These are phyloP conservation scores for Hymenoscyphus scutula DNA, from an alignment of 2,329 filamentous ascomycete genomes.

Conservation along the genomic window DNA sequence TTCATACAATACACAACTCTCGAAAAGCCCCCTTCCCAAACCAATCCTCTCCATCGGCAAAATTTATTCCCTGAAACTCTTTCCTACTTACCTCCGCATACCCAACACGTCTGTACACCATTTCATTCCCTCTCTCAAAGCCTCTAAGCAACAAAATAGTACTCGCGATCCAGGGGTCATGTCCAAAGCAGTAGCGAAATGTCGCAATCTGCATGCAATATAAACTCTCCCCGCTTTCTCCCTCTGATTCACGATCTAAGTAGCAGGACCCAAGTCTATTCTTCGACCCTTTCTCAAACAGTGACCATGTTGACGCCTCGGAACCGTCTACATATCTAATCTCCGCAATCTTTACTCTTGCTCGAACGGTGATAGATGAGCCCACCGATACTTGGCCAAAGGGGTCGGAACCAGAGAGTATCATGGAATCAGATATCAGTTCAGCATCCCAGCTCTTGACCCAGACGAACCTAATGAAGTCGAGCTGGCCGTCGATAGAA, in stretches of 20 bases:
- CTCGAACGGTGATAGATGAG: background rate
- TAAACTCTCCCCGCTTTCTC: background rate
- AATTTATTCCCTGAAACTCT: background rate
- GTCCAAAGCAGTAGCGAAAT: background rate
- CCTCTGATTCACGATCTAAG: background rate
- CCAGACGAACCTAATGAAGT: background rate
- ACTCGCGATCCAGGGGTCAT: background rate
- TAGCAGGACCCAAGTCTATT: background rate
- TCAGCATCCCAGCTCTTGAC: background rate
- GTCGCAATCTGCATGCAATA: background rate
- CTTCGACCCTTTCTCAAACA: background rate
- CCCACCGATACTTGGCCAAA: background rate
- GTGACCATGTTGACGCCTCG: background rate
- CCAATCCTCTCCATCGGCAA: background rate
- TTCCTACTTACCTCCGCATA: background rate
- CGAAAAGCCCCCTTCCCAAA: background rate
- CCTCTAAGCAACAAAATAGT: background rate
- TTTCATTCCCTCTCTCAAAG: background rate
- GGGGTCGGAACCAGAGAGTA: background rate
- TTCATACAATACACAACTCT: too few relatives aligned
- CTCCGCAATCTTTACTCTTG: background rate
- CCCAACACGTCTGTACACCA: background rate
- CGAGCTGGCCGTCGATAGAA: background rate
- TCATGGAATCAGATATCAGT: background rate
- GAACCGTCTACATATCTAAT: background rate